Percentiles rank a stretch among this genome's conserved stretches.
Evolutionary conservation across 2,329 filamentous ascomycete species (phyloP).

Genomic region (Penicillium hesseltinei): DNA sequence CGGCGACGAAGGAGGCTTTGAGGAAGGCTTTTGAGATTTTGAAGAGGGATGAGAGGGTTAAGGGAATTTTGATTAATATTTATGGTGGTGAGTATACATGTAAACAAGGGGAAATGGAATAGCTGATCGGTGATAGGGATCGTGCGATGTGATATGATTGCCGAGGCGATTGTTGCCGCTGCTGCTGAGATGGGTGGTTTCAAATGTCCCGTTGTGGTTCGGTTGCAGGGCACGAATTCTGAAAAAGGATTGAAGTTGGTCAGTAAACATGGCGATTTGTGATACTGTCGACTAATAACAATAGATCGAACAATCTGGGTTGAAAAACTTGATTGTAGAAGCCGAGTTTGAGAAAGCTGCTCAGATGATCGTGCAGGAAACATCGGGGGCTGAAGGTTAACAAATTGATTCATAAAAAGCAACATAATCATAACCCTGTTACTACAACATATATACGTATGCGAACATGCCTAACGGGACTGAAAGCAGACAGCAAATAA

Average conservation of each 20-base stretch:
- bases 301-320: constrained; percentile 38
- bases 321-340: constrained; percentile 40
- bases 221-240: constrained; percentile 51
- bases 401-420: neutral
- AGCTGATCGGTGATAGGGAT: constrained; percentile 39
- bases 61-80: constrained; percentile 57
- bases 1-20: constrained; percentile 30
- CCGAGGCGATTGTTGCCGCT: constrained; percentile 49
- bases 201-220: constrained; percentile 46
- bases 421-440: neutral
- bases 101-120: too few relatives aligned
- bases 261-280: constrained; percentile 15
- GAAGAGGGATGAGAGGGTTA: constrained; percentile 22
- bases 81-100: constrained; percentile 33
- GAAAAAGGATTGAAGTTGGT: constrained; percentile 44
- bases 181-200: constrained; percentile 39
- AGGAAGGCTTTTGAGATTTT: constrained; percentile 31
- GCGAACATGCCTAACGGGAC: neutral
- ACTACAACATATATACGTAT: neutral
- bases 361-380: constrained; percentile 34
- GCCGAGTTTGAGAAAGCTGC: constrained; percentile 39
- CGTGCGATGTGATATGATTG: constrained; percentile 53
- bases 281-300: neutral
- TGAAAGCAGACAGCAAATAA: neutral
- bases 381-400: neutral